A percentile compares a stretch with the other conserved stretches of the same genome.
These are phyloP conservation scores for Scutellaria baicalensis DNA, from an alignment of 257 asterid genomes.

Conservation along the genomic window DNA sequence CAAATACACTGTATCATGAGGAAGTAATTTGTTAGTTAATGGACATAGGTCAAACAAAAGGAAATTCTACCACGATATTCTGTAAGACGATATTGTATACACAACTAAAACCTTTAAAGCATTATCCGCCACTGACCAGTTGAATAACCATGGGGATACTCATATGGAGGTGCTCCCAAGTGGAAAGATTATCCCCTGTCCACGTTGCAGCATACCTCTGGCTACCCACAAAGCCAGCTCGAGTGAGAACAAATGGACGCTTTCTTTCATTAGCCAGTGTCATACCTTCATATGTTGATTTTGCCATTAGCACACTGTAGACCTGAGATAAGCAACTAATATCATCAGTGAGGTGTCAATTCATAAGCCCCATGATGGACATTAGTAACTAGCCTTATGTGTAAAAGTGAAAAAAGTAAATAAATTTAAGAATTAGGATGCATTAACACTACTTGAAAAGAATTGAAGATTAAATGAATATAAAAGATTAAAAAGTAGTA, in stretches of 20 bases:
- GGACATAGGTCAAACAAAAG: background rate
- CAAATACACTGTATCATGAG: too few species aligned
- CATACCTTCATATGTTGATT: conserved; percentile 91
- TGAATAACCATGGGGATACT: conserved; percentile 91
- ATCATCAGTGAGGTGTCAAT: background rate
- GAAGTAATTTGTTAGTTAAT: too few species aligned
- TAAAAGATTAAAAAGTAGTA: conserved; percentile 1
- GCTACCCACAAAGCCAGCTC: conserved; percentile 97
- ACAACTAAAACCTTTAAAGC: background rate
- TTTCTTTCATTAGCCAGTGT: conserved; percentile 51
- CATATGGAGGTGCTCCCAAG: conserved; percentile 98
- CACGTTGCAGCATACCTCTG: conserved; percentile 95
- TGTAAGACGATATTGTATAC: background rate
- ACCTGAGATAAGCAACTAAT: conserved; percentile 31
- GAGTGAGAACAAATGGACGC: conserved; percentile 93
- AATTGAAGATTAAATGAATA: background rate
- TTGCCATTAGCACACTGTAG: conserved; percentile 90
- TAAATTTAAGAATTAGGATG: background rate
- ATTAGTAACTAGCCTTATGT: background rate
- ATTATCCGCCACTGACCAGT: conserved; percentile 47
- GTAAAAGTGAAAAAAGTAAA: background rate
- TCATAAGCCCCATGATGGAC: background rate
- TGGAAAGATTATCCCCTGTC: conserved; percentile 96
- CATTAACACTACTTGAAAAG: background rate
- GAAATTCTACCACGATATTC: background rate